Percentiles rank a stretch among this genome's conserved stretches.
Conservation (phyloP, 2,329 filamentous ascomycete species). For the Paraphoma chrysanthemicola region DNA sequence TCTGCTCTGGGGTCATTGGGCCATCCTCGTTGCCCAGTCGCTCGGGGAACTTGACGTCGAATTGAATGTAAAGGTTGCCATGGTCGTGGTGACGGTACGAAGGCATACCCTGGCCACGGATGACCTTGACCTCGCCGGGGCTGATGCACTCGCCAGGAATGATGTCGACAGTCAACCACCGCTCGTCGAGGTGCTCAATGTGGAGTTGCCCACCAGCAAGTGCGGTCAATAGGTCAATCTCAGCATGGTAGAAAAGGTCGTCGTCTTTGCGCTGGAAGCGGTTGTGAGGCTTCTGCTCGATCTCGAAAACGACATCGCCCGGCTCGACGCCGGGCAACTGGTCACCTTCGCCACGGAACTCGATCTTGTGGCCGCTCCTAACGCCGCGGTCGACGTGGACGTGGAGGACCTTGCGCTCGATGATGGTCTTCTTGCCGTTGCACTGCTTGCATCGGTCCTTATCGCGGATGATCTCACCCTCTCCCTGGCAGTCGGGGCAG, state of each 20-base stretch:
- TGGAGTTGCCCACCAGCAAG: conserved; percentile 89
- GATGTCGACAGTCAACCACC: conserved; percentile 94
- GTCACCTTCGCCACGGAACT: conserved; percentile 96
- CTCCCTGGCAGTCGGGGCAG: conserved; percentile 96
- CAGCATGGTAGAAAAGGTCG: conserved; percentile 91
- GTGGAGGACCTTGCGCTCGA: conserved; percentile 97
- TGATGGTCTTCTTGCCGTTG: conserved; percentile 95
- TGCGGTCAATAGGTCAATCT: conserved; percentile 95
- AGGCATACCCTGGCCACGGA: conserved; percentile 97
- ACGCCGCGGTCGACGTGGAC: conserved; percentile 97
- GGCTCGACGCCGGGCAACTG: conserved; percentile 91
- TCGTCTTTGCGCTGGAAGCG: conserved; percentile 97
- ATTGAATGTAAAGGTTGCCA: conserved; percentile 97
- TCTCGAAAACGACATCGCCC: conserved; percentile 97
- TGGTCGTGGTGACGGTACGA: conserved; percentile 92
- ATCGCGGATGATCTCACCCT: conserved; percentile 95
- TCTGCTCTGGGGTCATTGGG: conserved; percentile 67
- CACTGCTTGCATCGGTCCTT: conserved; percentile 98
- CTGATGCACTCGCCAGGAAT: conserved; percentile 93
- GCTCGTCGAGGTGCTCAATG: conserved; percentile 95
- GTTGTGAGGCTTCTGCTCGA: conserved; percentile 97
- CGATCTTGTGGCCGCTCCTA: conserved; percentile 91
- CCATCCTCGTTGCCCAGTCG: conserved; percentile 52
- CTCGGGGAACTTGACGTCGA: conserved; percentile 94
- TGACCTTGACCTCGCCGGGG: conserved; percentile 88